A percentile compares a stretch with the other conserved stretches of the same genome.
Conservation (phyloP, 2,329 filamentous ascomycete species). For the Fusarium caatingaense region DNA sequence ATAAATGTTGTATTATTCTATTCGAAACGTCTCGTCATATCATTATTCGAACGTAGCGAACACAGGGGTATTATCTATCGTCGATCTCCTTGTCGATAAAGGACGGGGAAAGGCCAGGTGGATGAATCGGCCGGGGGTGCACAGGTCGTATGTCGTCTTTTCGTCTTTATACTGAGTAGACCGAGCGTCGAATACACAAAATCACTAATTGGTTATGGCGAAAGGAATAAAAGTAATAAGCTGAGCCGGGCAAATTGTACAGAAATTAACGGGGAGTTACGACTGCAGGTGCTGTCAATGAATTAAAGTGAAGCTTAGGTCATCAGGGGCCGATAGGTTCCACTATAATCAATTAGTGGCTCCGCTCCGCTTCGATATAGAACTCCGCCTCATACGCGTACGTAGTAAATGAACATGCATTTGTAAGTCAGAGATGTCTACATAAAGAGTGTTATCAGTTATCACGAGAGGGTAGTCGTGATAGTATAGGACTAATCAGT, state of each 20-base stretch:
- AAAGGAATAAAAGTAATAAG: slow-evolving; percentile 13
- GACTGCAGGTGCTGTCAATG: not conserved
- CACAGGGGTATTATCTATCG: slow-evolving; percentile 18
- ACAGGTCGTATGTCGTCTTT: not conserved
- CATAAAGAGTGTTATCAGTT: not conserved
- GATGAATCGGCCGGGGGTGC: not conserved
- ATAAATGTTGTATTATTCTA: not conserved
- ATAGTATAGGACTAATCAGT: too few relatives aligned
- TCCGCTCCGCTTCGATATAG: slow-evolving; percentile 20
- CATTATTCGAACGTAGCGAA: slow-evolving; percentile 28
- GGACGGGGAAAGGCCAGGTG: not conserved
- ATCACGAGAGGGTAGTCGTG: not conserved
- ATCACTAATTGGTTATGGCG: slow-evolving; percentile 6
- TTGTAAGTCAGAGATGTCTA: not conserved
- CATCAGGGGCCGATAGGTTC: slow-evolving; percentile 43
- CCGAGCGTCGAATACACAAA: slow-evolving; percentile 9
- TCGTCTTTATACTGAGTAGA: not conserved
- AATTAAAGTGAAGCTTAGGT: slow-evolving; percentile 38
- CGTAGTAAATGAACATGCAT: not conserved
- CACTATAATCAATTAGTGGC: slow-evolving; percentile 26
- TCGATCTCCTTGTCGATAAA: not conserved
- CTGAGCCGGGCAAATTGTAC: slow-evolving; percentile 12
- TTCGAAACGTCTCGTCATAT: slow-evolving; percentile 18
- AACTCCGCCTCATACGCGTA: slow-evolving; percentile 38
- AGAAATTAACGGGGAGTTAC: slow-evolving; percentile 25